Conservation (phyloP, 2,329 filamentous ascomycete genomes). For the Aspergillus japonicus region DNA sequence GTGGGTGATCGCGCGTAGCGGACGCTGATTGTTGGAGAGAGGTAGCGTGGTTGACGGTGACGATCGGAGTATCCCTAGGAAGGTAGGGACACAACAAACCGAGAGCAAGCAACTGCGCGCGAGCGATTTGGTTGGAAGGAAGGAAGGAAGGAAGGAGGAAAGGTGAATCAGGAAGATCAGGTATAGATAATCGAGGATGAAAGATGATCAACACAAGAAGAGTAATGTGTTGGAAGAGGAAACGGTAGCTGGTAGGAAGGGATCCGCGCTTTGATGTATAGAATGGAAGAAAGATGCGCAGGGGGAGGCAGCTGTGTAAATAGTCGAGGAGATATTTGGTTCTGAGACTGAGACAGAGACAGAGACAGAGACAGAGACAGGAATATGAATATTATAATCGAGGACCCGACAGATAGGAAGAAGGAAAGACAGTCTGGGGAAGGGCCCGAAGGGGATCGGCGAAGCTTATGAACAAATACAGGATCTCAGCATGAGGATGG, state of each 20-base stretch:
- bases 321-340: conserved; percentile 7
- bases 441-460: conserved; percentile 41
- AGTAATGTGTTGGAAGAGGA: conserved; percentile 5
- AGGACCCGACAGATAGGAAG: conserved; percentile 18
- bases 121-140: not conserved
- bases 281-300: not conserved
- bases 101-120: not conserved
- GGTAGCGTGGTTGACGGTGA: conserved; percentile 9
- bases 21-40: not conserved
- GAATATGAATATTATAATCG: no score
- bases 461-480: conserved; percentile 45
- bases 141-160: conserved; percentile 5
- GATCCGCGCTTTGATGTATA: conserved; percentile 13
- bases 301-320: conserved; percentile 9
- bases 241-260: conserved; percentile 3
- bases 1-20: conserved; percentile 5
- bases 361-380: conserved; percentile 7
- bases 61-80: conserved; percentile 3
- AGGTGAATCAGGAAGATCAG: conserved; percentile 2
- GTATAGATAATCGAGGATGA: conserved; percentile 9
- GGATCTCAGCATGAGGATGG: conserved; percentile 32
- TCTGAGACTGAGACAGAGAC: conserved; percentile 6
- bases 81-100: conserved; percentile 1
- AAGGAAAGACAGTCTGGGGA: conserved; percentile 38
- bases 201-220: conserved; percentile 8